Evolutionary conservation across 1,284 basidiomycete genomes (phyloP).

Genomic region (Leccinum subrobustum): DNA sequence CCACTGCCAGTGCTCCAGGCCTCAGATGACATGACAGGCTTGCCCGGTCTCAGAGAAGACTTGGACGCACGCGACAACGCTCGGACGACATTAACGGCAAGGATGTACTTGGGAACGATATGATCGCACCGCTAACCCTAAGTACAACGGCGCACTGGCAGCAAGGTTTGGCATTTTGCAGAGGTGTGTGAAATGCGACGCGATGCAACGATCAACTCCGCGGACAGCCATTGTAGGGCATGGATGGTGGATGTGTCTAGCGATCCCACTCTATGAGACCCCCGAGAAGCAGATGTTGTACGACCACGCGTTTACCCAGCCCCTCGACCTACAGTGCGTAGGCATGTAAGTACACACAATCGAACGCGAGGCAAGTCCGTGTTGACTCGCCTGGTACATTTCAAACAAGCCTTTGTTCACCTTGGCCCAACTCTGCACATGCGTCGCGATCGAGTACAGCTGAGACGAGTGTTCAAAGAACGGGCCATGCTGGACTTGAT

Average conservation of each 20-base stretch:
- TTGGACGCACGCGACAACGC: no score
- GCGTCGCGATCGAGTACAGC: constrained; percentile 80
- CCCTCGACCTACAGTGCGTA: constrained; percentile 75
- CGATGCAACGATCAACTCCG: constrained; percentile 16
- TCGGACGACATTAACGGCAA: background rate
- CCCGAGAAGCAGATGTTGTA: constrained; percentile 91
- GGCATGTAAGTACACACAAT: constrained; percentile 1
- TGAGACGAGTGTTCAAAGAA: constrained; percentile 94
- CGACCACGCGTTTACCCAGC: constrained; percentile 93
- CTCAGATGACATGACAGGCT: no score
- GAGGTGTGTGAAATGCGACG: constrained; percentile 23
- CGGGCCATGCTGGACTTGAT: constrained; percentile 79
- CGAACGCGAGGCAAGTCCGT: background rate
- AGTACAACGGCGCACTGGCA: background rate
- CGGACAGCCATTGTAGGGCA: constrained; percentile 12
- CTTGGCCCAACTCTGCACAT: constrained; percentile 87
- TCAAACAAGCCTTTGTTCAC: constrained; percentile 89
- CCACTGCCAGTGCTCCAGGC: no score
- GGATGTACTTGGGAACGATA: constrained; percentile 7
- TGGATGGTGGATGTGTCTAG: constrained; percentile 12
- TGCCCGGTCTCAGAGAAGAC: no score
- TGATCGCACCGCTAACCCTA: background rate
- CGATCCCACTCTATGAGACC: constrained; percentile 69
- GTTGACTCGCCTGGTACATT: constrained; percentile 79
- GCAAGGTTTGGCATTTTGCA: background rate